phyloP scores from a whole-genome alignment of 139 green algal genomes.

The Chlorella ohadii region DNA sequence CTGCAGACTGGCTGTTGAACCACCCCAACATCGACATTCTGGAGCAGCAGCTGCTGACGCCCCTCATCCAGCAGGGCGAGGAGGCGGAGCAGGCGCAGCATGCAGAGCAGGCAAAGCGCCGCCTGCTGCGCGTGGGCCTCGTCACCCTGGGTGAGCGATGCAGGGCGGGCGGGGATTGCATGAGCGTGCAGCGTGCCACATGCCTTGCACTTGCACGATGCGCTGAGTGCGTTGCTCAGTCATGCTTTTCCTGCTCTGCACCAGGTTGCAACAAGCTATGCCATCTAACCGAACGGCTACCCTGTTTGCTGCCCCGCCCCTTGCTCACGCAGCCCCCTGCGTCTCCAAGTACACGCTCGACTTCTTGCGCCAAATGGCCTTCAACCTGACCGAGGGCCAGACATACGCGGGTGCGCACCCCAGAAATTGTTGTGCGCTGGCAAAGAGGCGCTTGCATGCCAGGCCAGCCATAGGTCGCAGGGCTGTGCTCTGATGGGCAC shows the following conservation, averaged over 20 bases:
- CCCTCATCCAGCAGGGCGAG: not conserved
- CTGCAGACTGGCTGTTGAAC: constrained; percentile 32
- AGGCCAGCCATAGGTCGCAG: no score
- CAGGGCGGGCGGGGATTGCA: no score
- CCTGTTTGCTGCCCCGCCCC: not conserved
- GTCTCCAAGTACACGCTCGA: constrained; percentile 11
- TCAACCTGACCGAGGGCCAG: constrained; percentile 23
- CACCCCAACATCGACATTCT: constrained; percentile 29
- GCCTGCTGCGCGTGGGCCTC: constrained; percentile 16
- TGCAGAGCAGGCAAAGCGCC: not conserved
- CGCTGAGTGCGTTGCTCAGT: no score
- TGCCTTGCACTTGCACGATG: no score
- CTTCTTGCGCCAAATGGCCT: constrained; percentile 17
- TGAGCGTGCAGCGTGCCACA: no score
- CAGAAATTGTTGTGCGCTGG: no score
- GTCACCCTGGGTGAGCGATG: constrained; percentile 1
- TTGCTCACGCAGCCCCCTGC: constrained; percentile 3
- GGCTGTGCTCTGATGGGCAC: no score
- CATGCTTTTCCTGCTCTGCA: no score
- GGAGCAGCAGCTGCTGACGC: constrained; percentile 25
- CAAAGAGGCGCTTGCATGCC: no score
- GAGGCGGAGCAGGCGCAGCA: constrained; percentile 2
- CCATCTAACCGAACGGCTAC: no score
- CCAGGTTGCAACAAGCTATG: no score
- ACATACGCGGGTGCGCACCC: constrained; percentile 6